Base-by-base conservation (phyloP, 208 protist species). In the Trypanosomatidae sp. region DNA sequence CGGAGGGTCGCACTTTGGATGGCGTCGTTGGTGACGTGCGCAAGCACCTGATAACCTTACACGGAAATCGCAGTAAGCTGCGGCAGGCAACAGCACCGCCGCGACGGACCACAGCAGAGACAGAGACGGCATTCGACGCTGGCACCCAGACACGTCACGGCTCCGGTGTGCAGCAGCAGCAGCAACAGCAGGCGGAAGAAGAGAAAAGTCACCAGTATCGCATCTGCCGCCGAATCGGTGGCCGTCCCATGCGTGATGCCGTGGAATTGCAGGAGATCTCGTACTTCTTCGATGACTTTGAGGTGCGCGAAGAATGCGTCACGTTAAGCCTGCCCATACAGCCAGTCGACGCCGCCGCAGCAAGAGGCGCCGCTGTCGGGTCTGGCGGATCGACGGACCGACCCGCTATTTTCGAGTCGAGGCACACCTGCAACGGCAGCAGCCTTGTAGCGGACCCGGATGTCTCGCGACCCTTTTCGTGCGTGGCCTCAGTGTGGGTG, bases 401-500 rank as follows among this genome's bases (percentile, higher is more conserved):
- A n/a, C 43, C 59, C 36, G 59, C 6, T 25, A 33, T 4, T 17
- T 64, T 13, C 33, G 46, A 25, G 28, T 36, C n/a, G 12, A 30
- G 49, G 53, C 46, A 67, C 62, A 53, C 12, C 28, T 10, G 41
- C 50, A 53, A 70, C 41, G 50, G 46, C 71, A 67, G 12, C 47
- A 69, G 15, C 17, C 59, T 66, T 41, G 10, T 17, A 10, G 68
- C 79, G 1, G 73, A 83, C 49, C 75, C 81, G 3, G 79, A 89
- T 33, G 47, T 62, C 10, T 66, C 73, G 4, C 56, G 74, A 43
- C 74, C 81, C 66, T 89, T 82, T 69, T 91, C 89, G 17, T 75
- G 82, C 19, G 77, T 91, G 25, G 85, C 87, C 1, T 91, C 89
- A 36, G 82, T 81, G 46, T 96, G 91, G 91, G 74, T 87, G 1